Evolutionary conservation across 208 protist genomes (phyloP).

Genomic region (Herpetomonas samuelpessoai): DNA sequence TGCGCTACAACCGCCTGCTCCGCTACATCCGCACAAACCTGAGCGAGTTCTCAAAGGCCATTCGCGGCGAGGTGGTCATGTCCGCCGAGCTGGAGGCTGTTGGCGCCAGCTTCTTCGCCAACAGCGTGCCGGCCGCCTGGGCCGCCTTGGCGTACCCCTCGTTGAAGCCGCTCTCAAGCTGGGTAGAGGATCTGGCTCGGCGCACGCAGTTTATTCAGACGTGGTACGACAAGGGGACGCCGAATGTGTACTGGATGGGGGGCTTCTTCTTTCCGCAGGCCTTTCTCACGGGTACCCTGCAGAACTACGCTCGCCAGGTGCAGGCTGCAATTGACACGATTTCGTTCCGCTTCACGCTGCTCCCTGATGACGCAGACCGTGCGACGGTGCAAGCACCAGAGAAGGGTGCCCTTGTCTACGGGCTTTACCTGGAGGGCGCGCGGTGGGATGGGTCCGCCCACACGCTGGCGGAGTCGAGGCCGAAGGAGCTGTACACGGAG

Average conservation of each 20-base stretch:
- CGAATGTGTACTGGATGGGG: constrained; percentile 94
- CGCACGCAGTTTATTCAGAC: constrained; percentile 89
- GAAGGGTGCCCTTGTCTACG: constrained; percentile 90
- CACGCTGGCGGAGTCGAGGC: constrained; percentile 90
- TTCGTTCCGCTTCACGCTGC: constrained; percentile 89
- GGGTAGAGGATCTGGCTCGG: constrained; percentile 94
- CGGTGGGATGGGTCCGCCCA: constrained; percentile 84
- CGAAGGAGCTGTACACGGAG: constrained; percentile 94
- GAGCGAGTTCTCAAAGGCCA: constrained; percentile 91
- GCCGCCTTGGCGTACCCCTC: constrained; percentile 92
- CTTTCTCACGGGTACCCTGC: constrained; percentile 95
- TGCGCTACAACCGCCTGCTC: constrained; percentile 95
- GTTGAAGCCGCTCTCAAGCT: constrained; percentile 95
- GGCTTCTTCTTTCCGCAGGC: constrained; percentile 98
- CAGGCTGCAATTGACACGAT: constrained; percentile 96
- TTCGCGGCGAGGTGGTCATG: constrained; percentile 97
- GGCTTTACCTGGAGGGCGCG: constrained; percentile 96
- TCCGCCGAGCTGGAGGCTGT: constrained; percentile 93
- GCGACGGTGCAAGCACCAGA: constrained; percentile 20
- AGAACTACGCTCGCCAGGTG: constrained; percentile 96
- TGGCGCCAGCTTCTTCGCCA: constrained; percentile 94
- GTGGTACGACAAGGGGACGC: constrained; percentile 88
- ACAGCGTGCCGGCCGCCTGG: constrained; percentile 93
- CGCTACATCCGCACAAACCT: constrained; percentile 85
- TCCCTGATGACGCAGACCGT: constrained; percentile 21